Evolutionary conservation across 2,329 filamentous ascomycete species (phyloP).

Genomic region (Epichloe elymi): DNA sequence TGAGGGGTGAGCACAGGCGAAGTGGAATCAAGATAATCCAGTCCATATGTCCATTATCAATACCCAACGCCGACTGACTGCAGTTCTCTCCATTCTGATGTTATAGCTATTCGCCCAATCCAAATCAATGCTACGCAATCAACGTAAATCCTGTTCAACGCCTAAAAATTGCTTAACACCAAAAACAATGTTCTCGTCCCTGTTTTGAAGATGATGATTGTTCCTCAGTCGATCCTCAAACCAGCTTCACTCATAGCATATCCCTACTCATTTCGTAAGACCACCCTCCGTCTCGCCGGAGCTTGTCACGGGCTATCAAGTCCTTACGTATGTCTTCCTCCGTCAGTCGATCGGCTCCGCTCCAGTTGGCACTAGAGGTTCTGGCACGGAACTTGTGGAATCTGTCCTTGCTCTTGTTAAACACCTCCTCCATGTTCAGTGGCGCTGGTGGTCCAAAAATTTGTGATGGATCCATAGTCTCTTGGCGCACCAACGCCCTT

Average conservation of each 20-base stretch:
- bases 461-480: conserved; percentile 67
- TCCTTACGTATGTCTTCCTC: conserved; percentile 78
- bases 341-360: conserved; percentile 65
- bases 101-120: neutral
- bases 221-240: neutral
- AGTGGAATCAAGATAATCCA: neutral
- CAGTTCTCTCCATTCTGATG: neutral
- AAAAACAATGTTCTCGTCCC: neutral
- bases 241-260: conserved; percentile 20
- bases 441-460: conserved; percentile 85
- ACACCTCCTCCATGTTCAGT: conserved; percentile 92
- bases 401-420: conserved; percentile 74
- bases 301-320: conserved; percentile 61
- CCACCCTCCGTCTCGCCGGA: conserved; percentile 79
- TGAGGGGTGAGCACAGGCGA: neutral
- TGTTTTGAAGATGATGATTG: neutral
- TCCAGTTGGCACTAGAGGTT: conserved; percentile 94
- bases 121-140: conserved; percentile 5
- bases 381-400: conserved; percentile 80
- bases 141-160: neutral
- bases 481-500: conserved; percentile 63
- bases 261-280: conserved; percentile 48
- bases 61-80: conserved; percentile 1
- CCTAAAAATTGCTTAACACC: neutral
- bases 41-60: neutral